A percentile compares a stretch with the other conserved stretches of the same genome.
Evolutionary conservation across 805 yeast species (phyloP).

Genomic region (Ogataea pignaliae): DNA sequence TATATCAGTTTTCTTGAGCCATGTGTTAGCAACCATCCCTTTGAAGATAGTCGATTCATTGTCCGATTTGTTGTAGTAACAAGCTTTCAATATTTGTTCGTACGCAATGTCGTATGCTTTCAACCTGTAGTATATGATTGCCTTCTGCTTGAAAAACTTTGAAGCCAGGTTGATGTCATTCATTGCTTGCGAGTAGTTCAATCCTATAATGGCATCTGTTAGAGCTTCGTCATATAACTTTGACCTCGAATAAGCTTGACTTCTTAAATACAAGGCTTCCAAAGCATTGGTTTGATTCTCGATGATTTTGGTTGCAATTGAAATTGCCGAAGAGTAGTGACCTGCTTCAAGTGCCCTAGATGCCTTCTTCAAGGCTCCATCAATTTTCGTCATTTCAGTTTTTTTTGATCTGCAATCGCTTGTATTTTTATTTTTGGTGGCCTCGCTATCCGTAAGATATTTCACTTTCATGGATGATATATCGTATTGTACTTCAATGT

Average conservation of each 20-base stretch:
- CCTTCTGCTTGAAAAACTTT: slow-evolving; percentile 43
- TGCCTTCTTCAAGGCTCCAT: slow-evolving; percentile 28
- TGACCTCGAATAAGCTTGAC: slow-evolving; percentile 45
- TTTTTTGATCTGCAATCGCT: too few relatives aligned
- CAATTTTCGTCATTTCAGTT: slow-evolving; percentile 11
- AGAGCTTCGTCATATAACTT: slow-evolving; percentile 45
- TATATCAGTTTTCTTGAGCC: slow-evolving; percentile 32
- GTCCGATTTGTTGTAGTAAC: slow-evolving; percentile 39
- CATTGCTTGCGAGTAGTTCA: slow-evolving; percentile 36
- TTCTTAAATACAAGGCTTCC: slow-evolving; percentile 42
- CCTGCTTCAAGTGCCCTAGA: slow-evolving; percentile 40
- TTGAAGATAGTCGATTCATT: slow-evolving; percentile 46
- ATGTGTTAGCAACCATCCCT: slow-evolving; percentile 32
- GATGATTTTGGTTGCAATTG: slow-evolving; percentile 35
- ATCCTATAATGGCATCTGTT: slow-evolving; percentile 41
- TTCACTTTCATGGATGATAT: too few relatives aligned
- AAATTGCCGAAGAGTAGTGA: slow-evolving; percentile 43
- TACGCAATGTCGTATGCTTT: slow-evolving; percentile 40
- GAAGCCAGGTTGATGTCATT: slow-evolving; percentile 46
- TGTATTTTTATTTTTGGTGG: too few relatives aligned
- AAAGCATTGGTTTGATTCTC: slow-evolving; percentile 41
- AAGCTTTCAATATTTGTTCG: slow-evolving; percentile 39
- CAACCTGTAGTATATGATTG: slow-evolving; percentile 41
- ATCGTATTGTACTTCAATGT: too few relatives aligned
- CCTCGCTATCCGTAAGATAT: too few relatives aligned